Evolutionary conservation across 2,329 filamentous ascomycete species (phyloP).

Genomic region (Pyrenochaeta sp.): DNA sequence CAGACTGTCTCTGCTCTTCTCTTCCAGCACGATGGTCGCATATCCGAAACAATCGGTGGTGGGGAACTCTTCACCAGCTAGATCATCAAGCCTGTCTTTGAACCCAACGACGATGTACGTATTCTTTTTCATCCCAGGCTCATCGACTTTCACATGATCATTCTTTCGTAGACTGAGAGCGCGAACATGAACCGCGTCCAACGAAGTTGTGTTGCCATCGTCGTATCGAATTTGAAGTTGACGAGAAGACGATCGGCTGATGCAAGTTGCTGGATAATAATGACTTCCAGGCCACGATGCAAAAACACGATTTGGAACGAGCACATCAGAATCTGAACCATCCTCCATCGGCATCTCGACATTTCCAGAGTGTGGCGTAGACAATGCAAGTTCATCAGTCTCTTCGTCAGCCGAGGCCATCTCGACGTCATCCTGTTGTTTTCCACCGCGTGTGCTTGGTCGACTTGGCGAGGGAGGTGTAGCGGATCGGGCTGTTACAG

Average conservation of each 20-base stretch:
- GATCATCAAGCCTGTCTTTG: constrained; percentile 42
- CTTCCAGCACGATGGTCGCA: constrained; percentile 48
- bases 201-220: constrained; percentile 52
- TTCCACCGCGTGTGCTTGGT: background rate
- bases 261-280: constrained; percentile 67
- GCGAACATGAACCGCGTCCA: constrained; percentile 51
- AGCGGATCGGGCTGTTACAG: constrained; percentile 6
- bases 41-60: constrained; percentile 54
- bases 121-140: constrained; percentile 53
- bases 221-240: constrained; percentile 59
- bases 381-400: constrained; percentile 28
- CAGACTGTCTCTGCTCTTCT: constrained; percentile 51
- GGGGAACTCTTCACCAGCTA: constrained; percentile 37
- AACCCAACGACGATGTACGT: constrained; percentile 55
- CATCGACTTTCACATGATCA: constrained; percentile 58
- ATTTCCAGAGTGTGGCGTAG: constrained; percentile 18
- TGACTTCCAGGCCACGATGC: constrained; percentile 64
- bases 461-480: constrained; percentile 21
- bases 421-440: constrained; percentile 19
- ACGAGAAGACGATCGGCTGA: constrained; percentile 53
- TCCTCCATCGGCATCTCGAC: constrained; percentile 4
- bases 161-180: constrained; percentile 53
- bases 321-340: constrained; percentile 23
- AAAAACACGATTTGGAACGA: constrained; percentile 62
- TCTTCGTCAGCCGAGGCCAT: constrained; percentile 27